phyloP scores from a whole-genome alignment of 2,329 filamentous ascomycete species.

The Gyromitra esculenta region DNA sequence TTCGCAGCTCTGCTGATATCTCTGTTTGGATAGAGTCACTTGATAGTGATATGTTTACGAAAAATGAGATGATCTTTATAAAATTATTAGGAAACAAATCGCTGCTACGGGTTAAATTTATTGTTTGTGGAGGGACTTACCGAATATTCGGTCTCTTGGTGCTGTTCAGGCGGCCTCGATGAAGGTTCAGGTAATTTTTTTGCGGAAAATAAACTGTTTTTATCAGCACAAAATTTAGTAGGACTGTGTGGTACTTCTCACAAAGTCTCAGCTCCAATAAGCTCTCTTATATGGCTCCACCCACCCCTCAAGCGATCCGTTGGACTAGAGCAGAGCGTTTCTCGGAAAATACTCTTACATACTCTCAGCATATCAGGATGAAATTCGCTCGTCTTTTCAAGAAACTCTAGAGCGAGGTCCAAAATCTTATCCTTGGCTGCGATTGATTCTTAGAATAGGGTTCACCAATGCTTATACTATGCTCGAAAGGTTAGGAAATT shows the following conservation, averaged over 20 bases:
- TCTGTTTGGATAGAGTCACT: background rate
- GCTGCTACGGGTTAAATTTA: background rate
- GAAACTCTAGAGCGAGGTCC: background rate
- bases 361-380: background rate
- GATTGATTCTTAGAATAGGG: background rate
- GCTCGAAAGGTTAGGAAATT: background rate
- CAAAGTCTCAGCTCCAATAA: conserved; percentile 25
- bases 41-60: background rate
- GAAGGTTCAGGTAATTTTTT: background rate
- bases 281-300: conserved; percentile 13
- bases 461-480: background rate
- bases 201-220: background rate
- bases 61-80: conserved; percentile 4
- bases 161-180: background rate
- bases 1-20: conserved; percentile 9
- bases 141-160: background rate
- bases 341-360: background rate
- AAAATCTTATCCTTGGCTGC: background rate
- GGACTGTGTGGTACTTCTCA: background rate
- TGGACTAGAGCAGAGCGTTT: conserved; percentile 9
- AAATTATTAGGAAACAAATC: background rate
- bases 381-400: background rate
- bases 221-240: background rate
- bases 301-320: conserved; percentile 7
- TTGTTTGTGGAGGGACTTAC: background rate